Evolutionary conservation across 345 rosid genomes (phyloP), one percentile per base, ranked within the genome.

Genomic region (Brassica nigra): DNA sequence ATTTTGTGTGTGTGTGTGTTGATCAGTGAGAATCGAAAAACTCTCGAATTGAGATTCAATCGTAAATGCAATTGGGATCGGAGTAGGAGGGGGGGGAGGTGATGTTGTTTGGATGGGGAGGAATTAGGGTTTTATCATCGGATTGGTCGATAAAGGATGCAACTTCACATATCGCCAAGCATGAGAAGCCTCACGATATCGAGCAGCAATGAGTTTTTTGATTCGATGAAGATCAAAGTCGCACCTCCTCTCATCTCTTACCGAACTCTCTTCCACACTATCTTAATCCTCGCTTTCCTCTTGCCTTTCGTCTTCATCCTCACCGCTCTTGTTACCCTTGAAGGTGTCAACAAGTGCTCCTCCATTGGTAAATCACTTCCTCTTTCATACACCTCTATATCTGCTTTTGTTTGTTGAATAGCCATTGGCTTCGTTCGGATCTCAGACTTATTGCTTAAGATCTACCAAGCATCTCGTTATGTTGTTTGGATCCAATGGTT

Each of bases 301-400:
- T 92, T 96, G 87, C 99, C 99, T 69, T 96, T 96, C 59, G 97
- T 93, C 81, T 96, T 96, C 95, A 96, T 96, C 84, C 91, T 96
- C 71, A 96, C 98, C 28, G 99, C 99, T 75, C 75, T 93, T 82
- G 98, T 92, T 74, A 93, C 99, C 88, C 98, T 96, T 74, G 99
- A 96, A 90, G 99, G 99, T 82, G 97, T 92, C 95, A 92, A 96
- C 95, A 93, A 93, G 84, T 96, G 99, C 91, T 96, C 99, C 87
- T 96, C 99, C 71, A 86, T 96, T 68, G 98, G 99, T 93, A 88
- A 49, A 44, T 0, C 52, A 1, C 52, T 44, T 44, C 49, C 49
- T 47, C 14, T 14, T 44, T 33, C 36, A n/a, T n/a, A n/a, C n/a
- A n/a, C n/a, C n/a, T n/a, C n/a, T n/a, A n/a, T n/a, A n/a, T 18